Evolutionary conservation across 2,329 filamentous ascomycete species (phyloP), one percentile per base, ranked within the genome.

Genomic region (Fusarium annulatum): DNA sequence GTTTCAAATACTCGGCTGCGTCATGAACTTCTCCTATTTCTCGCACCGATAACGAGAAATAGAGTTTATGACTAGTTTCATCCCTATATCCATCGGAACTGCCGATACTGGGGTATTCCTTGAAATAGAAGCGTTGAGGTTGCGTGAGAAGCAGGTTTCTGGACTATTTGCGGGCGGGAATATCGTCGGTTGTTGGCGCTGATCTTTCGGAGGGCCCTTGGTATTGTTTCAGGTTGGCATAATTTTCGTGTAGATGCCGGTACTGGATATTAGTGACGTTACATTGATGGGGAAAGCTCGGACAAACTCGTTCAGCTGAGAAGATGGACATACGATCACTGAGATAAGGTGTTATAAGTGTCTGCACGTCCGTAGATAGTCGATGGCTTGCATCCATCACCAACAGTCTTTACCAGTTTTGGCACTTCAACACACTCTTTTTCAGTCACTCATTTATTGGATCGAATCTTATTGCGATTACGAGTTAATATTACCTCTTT

Each of bases 11-110:
- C 34, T 61, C 56, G 42, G 58, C 4, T 23, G 38, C 23, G 34
- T 45, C 51, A 48, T 53, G 39, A 48, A 53, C 34, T 39, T 64
- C 15, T 45, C 61, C 26, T 64, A 26, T 42, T 42, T 11, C 14
- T 30, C 26, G 11, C 33, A 7, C 28, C 28, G 33, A 55, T 1
- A 21, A 8, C 10, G 34, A 7, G 4, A 60, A 59, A 60, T 71
- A 71, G 49, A 71, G 67, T 71, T 70, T 69, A 38, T 43, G 34
- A 18, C 28, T 3, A 10, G 67, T 71, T 61, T 61, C 61, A 71
- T 61, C 39, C 61, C 34, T 39, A 57, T 42, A 11, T 33, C 4
- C 10, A 19, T 28, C 55, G 66, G 45, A 21, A 46, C 53, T 58
- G 30, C 51, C 52, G 55, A 23, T 28, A 16, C n/a, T 26, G 26